Conservation (phyloP, 2,329 filamentous ascomycete species). For the Aspergillus fructus region DNA sequence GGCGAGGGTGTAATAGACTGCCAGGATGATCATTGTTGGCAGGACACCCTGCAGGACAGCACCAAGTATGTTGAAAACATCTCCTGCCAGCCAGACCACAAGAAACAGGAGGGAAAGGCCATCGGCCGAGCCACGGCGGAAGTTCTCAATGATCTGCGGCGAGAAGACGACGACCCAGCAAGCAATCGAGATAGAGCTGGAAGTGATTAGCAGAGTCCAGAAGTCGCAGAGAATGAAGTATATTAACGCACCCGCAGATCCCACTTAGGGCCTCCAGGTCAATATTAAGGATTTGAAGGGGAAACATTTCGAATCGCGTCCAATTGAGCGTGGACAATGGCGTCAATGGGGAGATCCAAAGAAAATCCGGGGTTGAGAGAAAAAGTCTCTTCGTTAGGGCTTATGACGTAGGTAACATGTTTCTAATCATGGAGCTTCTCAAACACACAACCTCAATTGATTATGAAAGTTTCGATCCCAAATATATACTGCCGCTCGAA, state of each 20-base stretch:
- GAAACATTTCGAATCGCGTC: conserved; percentile 31
- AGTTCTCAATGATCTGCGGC: conserved; percentile 95
- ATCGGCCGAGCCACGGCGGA: conserved; percentile 78
- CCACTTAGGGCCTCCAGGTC: conserved; percentile 90
- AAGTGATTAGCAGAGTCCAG: conserved; percentile 8
- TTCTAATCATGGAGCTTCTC: not conserved
- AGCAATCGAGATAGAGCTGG: conserved; percentile 87
- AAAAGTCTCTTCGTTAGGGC: conserved; percentile 11
- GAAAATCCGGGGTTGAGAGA: conserved; percentile 8
- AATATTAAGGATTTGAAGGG: conserved; percentile 55
- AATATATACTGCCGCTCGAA: not conserved
- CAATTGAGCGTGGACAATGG: not conserved
- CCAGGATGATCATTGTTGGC: conserved; percentile 94
- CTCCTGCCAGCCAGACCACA: conserved; percentile 86
- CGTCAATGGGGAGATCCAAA: not conserved
- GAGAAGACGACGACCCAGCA: conserved; percentile 99
- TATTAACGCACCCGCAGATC: conserved; percentile 70
- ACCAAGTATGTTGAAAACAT: conserved; percentile 97
- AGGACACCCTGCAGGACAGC: conserved; percentile 86
- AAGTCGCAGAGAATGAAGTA: not conserved
- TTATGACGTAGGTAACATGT: conserved; percentile 13
- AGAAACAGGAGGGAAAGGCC: conserved; percentile 90
- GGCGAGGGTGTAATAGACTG: conserved; percentile 88
- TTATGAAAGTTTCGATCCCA: not conserved
- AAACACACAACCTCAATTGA: conserved; percentile 11